Conservation (phyloP, 2,329 filamentous ascomycete genomes). For the Lojkania enalia region DNA sequence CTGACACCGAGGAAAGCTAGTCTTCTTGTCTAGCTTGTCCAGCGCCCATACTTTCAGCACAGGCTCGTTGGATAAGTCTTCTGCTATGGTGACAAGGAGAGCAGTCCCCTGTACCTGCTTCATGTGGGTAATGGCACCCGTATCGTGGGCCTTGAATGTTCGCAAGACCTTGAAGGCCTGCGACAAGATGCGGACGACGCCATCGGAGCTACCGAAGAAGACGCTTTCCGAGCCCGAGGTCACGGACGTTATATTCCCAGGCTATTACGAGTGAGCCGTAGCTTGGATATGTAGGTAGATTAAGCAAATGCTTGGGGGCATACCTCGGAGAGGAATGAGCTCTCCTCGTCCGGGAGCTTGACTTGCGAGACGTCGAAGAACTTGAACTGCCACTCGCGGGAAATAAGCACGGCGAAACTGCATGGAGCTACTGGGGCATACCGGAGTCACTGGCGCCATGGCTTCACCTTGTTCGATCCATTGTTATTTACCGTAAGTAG, state of each 20-base stretch:
- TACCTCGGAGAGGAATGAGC: constrained; percentile 77
- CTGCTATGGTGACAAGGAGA: constrained; percentile 80
- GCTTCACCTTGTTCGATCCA: constrained; percentile 18
- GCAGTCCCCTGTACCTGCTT: constrained; percentile 87
- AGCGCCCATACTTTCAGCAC: constrained; percentile 96
- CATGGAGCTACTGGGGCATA: constrained; percentile 17
- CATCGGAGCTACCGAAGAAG: constrained; percentile 84
- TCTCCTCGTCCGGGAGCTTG: constrained; percentile 77
- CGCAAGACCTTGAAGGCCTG: constrained; percentile 83
- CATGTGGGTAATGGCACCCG: constrained; percentile 83
- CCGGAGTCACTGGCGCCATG: constrained; percentile 47
- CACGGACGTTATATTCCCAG: constrained; percentile 74
- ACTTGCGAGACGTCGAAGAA: constrained; percentile 96
- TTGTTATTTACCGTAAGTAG: too few relatives aligned
- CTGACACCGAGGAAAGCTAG: constrained; percentile 82
- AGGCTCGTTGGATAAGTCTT: constrained; percentile 86
- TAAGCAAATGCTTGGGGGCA: constrained; percentile 38
- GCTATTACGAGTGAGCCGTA: constrained; percentile 43
- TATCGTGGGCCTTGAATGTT: constrained; percentile 84
- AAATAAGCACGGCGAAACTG: constrained; percentile 23
- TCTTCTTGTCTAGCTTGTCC: constrained; percentile 93
- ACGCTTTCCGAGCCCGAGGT: constrained; percentile 87
- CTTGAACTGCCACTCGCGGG: constrained; percentile 93
- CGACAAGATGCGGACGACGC: constrained; percentile 84
- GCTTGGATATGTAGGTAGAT: background rate